These are phyloP conservation scores for Straminergon stramineum DNA, from an alignment of 225 moss, liverwort and hornwort genomes.

Conservation along the genomic window DNA sequence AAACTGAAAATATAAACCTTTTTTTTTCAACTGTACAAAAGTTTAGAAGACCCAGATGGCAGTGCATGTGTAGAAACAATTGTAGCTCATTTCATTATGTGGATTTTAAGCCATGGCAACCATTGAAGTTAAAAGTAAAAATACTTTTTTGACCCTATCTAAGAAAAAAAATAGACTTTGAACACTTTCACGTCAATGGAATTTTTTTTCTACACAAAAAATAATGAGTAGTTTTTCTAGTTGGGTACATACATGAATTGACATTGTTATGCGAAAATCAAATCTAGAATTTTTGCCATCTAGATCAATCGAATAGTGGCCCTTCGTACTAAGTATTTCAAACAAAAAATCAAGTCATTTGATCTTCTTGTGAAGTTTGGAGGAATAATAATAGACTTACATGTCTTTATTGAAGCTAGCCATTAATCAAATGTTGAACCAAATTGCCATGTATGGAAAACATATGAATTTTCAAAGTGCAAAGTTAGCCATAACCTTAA, in stretches of 20 bases:
- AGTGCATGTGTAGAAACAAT: background rate
- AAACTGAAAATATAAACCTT: background rate
- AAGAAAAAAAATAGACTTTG: accelerated
- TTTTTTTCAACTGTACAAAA: background rate
- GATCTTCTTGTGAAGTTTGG: too few relatives aligned
- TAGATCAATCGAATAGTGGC: too few relatives aligned
- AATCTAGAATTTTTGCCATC: too few relatives aligned
- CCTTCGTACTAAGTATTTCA: too few relatives aligned
- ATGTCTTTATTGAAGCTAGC: too few relatives aligned
- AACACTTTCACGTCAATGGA: background rate
- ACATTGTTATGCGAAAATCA: too few relatives aligned
- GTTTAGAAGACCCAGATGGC: accelerated
- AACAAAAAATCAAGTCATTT: too few relatives aligned
- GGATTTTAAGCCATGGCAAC: background rate
- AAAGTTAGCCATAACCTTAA: too few relatives aligned
- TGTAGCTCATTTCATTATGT: accelerated
- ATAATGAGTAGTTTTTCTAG: background rate
- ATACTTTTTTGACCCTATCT: background rate
- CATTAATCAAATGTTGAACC: too few relatives aligned
- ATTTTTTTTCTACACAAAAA: background rate
- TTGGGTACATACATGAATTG: background rate
- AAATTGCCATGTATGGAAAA: too few relatives aligned
- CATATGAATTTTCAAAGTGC: too few relatives aligned
- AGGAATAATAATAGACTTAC: too few relatives aligned
- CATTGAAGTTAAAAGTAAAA: background rate